Percentiles rank a stretch among this genome's conserved stretches.
These are phyloP conservation scores for Verticillium tricorpus DNA, from an alignment of 2,329 filamentous ascomycete species.

Conservation along the genomic window DNA sequence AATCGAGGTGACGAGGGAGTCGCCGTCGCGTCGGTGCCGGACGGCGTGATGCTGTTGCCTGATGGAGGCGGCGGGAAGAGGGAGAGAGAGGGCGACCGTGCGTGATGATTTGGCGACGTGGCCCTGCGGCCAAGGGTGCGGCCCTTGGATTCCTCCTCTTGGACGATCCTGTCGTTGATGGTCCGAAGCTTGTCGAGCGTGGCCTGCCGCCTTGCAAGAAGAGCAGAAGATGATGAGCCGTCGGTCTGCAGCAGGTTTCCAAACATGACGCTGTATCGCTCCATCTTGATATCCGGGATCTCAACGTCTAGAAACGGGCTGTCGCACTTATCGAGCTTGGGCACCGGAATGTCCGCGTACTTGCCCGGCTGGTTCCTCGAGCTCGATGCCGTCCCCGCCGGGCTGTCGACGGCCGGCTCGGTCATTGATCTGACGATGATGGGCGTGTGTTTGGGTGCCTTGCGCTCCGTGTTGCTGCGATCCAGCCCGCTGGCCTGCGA, in stretches of 20 bases:
- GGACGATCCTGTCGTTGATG: slow-evolving; percentile 36
- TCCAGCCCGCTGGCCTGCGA: slow-evolving; percentile 12
- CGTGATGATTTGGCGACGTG: slow-evolving; percentile 37
- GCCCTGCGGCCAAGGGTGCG: slow-evolving; percentile 33
- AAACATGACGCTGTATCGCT: slow-evolving; percentile 95
- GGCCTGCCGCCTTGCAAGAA: slow-evolving; percentile 55
- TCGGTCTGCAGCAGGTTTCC: slow-evolving; percentile 59
- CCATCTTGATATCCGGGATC: slow-evolving; percentile 76
- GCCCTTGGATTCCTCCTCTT: slow-evolving; percentile 5
- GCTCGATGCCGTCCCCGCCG: slow-evolving; percentile 6
- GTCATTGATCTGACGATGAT: slow-evolving; percentile 38
- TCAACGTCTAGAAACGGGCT: slow-evolving; percentile 63
- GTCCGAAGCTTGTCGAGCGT: slow-evolving; percentile 54
- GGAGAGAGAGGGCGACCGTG: slow-evolving; percentile 34
- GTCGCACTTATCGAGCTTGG: slow-evolving; percentile 13
- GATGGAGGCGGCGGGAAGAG: slow-evolving; percentile 33
- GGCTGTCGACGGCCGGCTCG: slow-evolving; percentile 20
- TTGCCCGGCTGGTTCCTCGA: slow-evolving; percentile 4
- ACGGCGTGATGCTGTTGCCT: slow-evolving; percentile 9
- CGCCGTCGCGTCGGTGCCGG: slow-evolving; percentile 14
- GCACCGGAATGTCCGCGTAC: slow-evolving; percentile 19
- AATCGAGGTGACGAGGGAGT: slow-evolving; percentile 32
- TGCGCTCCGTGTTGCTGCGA: slow-evolving; percentile 33
- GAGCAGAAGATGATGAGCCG: slow-evolving; percentile 23
- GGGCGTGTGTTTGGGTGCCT: slow-evolving; percentile 35